phyloP scores from a whole-genome alignment of 441 rosid species.

The Monsonia emarginata region DNA sequence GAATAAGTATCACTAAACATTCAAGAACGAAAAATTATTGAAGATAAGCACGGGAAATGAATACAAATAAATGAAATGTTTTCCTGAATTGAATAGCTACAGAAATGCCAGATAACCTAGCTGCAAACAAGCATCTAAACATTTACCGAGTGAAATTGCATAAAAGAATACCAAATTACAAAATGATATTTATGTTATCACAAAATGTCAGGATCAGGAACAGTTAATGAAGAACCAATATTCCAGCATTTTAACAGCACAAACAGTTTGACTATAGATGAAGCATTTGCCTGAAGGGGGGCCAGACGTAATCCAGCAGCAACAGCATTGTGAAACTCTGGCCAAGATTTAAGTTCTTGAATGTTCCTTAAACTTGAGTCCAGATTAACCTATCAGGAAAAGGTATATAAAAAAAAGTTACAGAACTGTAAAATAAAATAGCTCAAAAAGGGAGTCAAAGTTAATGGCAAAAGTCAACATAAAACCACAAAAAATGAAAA shows the following conservation, averaged over 20 bases:
- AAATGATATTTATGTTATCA: neutral
- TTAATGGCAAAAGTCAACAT: neutral
- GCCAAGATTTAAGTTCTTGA: constrained; percentile 95
- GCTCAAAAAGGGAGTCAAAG: neutral
- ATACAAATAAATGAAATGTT: neutral
- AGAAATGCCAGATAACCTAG: constrained; percentile 5
- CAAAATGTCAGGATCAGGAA: neutral
- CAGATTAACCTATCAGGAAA: constrained; percentile 61
- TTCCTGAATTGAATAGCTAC: neutral
- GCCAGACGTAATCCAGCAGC: constrained; percentile 95
- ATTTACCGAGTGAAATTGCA: neutral
- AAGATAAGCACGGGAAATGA: constrained; percentile 1
- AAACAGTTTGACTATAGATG: neutral
- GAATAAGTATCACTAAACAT: constrained; percentile 7
- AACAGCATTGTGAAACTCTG: constrained; percentile 98
- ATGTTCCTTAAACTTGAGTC: constrained; percentile 84
- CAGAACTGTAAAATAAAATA: constrained; percentile 12
- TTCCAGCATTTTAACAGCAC: neutral
- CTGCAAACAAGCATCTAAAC: neutral
- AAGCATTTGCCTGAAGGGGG: constrained; percentile 59
- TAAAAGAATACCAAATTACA: neutral
- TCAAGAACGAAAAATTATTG: constrained; percentile 7
- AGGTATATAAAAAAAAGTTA: constrained; percentile 16
- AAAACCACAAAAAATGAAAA: neutral
- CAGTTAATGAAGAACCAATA: neutral